A percentile compares a stretch with the other conserved stretches of the same genome.
These are phyloP conservation scores for Penicillium sp. DNA, from an alignment of 2,329 filamentous ascomycete species.

Conservation along the genomic window DNA sequence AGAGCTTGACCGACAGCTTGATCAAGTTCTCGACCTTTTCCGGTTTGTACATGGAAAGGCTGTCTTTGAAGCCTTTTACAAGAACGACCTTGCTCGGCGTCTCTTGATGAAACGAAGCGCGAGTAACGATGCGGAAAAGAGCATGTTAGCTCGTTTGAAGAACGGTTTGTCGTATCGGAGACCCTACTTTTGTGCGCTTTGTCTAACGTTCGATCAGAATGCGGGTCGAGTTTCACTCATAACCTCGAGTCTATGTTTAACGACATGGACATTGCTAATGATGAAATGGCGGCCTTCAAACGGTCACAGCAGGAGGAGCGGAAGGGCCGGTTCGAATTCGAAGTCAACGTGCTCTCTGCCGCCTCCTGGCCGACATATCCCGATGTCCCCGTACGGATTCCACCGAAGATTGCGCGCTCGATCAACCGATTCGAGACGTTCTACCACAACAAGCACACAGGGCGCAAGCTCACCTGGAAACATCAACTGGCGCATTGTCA, in stretches of 20 bases:
- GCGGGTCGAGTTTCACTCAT: conserved; percentile 89
- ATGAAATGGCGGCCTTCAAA: conserved; percentile 90
- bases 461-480: conserved; percentile 85
- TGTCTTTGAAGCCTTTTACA: conserved; percentile 98
- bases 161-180: conserved; percentile 48
- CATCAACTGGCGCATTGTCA: conserved; percentile 89
- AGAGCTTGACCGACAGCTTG: conserved; percentile 86
- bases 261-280: conserved; percentile 87
- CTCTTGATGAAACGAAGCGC: conserved; percentile 89
- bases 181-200: neutral
- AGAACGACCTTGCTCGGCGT: conserved; percentile 87
- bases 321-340: conserved; percentile 52
- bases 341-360: conserved; percentile 85
- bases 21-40: conserved; percentile 91
- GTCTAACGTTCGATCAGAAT: conserved; percentile 56
- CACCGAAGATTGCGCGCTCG: conserved; percentile 69
- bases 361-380: conserved; percentile 92
- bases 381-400: conserved; percentile 71
- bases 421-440: conserved; percentile 78
- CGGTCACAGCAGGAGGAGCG: conserved; percentile 58
- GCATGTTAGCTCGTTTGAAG: conserved; percentile 89
- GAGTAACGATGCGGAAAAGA: conserved; percentile 90
- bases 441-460: conserved; percentile 87
- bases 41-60: conserved; percentile 96
- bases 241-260: conserved; percentile 99